Conservation (phyloP, 768 basidiomycete species). For the Kwoniella newhampshirensis region DNA sequence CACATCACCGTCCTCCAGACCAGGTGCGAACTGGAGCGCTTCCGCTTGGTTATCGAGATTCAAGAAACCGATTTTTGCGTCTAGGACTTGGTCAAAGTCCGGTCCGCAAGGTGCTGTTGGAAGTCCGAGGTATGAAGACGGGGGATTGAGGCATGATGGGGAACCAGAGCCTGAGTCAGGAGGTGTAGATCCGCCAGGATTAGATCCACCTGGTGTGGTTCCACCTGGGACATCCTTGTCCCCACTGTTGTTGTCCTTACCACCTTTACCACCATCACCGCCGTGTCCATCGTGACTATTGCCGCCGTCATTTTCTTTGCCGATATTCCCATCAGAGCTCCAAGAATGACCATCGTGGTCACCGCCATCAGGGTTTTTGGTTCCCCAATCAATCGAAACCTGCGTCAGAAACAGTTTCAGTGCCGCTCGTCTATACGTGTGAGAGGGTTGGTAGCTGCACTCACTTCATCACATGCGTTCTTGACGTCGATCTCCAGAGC, state of each 20-base stretch:
- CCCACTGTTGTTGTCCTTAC: not conserved
- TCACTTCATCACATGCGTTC: conserved; percentile 11
- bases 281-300: too few relatives aligned
- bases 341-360: not conserved
- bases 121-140: conserved; percentile 8
- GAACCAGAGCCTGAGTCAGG: conserved; percentile 2
- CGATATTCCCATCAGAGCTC: not conserved
- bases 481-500: conserved; percentile 15
- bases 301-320: not conserved
- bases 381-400: conserved; percentile 15
- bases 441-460: too few relatives aligned
- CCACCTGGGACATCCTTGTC: not conserved
- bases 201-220: too few relatives aligned
- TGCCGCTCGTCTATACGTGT: too few relatives aligned
- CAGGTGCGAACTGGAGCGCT: not conserved
- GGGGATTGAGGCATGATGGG: conserved; percentile 2
- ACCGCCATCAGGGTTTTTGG: conserved; percentile 1
- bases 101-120: conserved; percentile 20
- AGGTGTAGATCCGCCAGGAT: not conserved
- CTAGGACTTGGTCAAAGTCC: conserved; percentile 14
- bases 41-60: not conserved
- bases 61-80: conserved; percentile 13
- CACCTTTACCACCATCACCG: too few relatives aligned
- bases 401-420: too few relatives aligned
- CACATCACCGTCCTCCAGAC: not conserved